phyloP scores from a whole-genome alignment of 441 rosid species.

The Capsella rubella region DNA sequence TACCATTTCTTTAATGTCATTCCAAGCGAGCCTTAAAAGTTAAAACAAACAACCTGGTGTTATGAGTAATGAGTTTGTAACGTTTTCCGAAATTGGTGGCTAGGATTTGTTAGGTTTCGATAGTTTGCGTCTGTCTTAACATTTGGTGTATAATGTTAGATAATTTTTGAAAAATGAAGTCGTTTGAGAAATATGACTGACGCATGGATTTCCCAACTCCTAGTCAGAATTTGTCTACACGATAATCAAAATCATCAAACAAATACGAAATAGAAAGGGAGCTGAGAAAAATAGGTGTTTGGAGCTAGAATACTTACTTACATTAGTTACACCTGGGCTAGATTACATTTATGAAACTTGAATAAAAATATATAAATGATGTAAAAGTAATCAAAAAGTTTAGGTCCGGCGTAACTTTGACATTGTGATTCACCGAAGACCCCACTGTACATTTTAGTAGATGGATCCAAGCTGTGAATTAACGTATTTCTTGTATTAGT shows the following conservation, averaged over 20 bases:
- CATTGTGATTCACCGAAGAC: too few species aligned
- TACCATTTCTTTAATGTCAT: conserved; percentile 78
- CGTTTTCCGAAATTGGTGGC: neutral
- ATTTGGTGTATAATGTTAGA: neutral
- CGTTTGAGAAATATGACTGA: neutral
- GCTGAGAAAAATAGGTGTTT: too few species aligned
- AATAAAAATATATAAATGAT: too few species aligned
- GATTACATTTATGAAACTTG: too few species aligned
- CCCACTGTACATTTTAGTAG: too few species aligned
- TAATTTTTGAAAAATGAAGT: neutral
- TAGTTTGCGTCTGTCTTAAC: neutral
- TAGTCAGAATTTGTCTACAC: neutral
- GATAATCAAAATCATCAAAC: neutral
- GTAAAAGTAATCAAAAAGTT: too few species aligned
- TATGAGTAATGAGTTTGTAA: conserved; percentile 10
- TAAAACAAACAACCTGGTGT: neutral
- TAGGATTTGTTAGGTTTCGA: neutral
- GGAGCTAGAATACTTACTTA: too few species aligned
- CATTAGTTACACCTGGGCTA: too few species aligned
- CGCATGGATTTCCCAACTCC: neutral
- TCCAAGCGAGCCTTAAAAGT: conserved; percentile 65
- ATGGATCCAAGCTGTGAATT: too few species aligned
- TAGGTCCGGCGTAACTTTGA: too few species aligned
- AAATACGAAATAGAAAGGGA: too few species aligned
- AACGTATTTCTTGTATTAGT: neutral